These are phyloP conservation scores for Durusdinium trenchii DNA, from an alignment of 73 alveolate species.

Conservation along the genomic window DNA sequence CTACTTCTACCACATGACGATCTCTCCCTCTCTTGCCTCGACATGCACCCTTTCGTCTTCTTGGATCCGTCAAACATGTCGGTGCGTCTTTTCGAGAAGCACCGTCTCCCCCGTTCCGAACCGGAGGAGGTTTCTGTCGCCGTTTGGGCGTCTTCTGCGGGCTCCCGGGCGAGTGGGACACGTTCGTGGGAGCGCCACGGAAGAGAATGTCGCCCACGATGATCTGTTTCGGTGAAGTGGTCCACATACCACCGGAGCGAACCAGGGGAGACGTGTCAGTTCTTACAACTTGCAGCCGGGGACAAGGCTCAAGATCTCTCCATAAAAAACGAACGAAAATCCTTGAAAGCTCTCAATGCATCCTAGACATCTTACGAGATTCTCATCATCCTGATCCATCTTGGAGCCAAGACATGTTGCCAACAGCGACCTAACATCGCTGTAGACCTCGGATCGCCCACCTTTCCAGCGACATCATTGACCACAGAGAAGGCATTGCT, in stretches of 20 bases:
- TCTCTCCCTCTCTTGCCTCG: neutral
- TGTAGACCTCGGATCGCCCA: neutral
- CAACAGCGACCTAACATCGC: no score
- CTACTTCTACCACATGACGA: no score
- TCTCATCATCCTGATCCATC: no score
- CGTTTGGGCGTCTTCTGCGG: no score
- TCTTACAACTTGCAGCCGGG: no score
- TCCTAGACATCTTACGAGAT: no score
- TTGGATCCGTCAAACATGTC: neutral
- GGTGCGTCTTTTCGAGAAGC: neutral
- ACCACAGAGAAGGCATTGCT: conserved; percentile 82
- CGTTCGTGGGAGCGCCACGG: conserved; percentile 76
- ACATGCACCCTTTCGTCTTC: neutral
- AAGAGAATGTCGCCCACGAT: conserved; percentile 79
- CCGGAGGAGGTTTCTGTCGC: neutral
- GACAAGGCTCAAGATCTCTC: no score
- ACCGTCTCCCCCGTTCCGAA: neutral
- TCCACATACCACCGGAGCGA: neutral
- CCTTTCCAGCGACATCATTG: conserved; percentile 58
- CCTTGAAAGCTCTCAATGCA: no score
- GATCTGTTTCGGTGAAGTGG: neutral
- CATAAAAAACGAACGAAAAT: no score
- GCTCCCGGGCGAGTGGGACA: conserved; percentile 12
- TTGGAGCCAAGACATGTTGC: no score
- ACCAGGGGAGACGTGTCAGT: neutral